Conservation (phyloP, 2,329 filamentous ascomycete genomes). For the Exophiala viscosa region DNA sequence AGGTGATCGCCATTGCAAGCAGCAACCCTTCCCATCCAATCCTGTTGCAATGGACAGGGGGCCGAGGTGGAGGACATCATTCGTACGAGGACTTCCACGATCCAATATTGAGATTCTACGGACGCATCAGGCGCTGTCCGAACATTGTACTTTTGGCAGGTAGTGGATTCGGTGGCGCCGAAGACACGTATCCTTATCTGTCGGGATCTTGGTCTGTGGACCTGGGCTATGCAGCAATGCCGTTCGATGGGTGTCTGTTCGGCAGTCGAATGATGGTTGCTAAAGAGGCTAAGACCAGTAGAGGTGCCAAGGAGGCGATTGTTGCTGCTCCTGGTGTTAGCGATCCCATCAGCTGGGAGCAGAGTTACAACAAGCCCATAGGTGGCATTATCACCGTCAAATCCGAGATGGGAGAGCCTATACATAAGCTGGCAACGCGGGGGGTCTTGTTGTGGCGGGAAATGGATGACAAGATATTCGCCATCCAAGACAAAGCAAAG, state of each 20-base stretch:
- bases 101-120: constrained; percentile 86
- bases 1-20: constrained; percentile 87
- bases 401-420: constrained; percentile 99
- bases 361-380: constrained; percentile 84
- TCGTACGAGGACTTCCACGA: constrained; percentile 95
- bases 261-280: constrained; percentile 94
- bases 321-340: constrained; percentile 78
- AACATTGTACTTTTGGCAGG: constrained; percentile 89
- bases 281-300: constrained; percentile 85
- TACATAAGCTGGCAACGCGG: constrained; percentile 95
- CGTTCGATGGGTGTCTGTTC: constrained; percentile 86
- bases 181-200: constrained; percentile 89
- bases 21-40: constrained; percentile 93
- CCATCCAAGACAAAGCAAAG: constrained; percentile 91
- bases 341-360: constrained; percentile 82
- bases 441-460: constrained; percentile 97
- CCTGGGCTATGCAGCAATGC: constrained; percentile 87
- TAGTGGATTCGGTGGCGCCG: constrained; percentile 83
- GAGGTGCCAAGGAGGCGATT: constrained; percentile 83
- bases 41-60: constrained; percentile 90
- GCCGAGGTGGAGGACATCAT: constrained; percentile 89
- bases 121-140: constrained; percentile 74
- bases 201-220: constrained; percentile 84
- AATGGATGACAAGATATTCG: constrained; percentile 98
- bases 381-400: constrained; percentile 94